Conservation (phyloP, 2,329 filamentous ascomycete genomes). For the Ceratocystis ficicola region DNA sequence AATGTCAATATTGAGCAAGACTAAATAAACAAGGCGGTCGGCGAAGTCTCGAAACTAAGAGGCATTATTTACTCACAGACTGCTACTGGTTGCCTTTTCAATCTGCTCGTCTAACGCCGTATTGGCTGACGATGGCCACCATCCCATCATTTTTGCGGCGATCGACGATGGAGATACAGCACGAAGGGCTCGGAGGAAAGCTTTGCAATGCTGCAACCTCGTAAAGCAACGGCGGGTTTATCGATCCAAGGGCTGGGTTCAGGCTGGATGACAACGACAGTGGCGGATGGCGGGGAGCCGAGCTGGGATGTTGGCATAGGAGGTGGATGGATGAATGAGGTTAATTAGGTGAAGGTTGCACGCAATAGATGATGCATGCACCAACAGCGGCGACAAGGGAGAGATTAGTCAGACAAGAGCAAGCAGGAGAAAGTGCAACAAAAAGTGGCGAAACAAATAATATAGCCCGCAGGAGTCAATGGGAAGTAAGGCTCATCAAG, state of each 20-base stretch:
- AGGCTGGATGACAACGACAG: neutral
- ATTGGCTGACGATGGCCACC: slow-evolving; percentile 88
- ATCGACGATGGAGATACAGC: neutral
- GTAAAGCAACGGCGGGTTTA: neutral
- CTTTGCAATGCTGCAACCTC: neutral
- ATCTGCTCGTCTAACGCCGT: slow-evolving; percentile 94
- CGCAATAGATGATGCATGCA: neutral
- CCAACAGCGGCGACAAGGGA: neutral
- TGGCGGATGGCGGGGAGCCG: neutral
- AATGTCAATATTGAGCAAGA: neutral
- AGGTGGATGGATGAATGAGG: neutral
- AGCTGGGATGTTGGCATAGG: neutral
- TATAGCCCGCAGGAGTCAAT: neutral
- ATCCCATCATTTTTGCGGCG: slow-evolving; percentile 60
- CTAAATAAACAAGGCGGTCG: neutral
- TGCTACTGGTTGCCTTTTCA: slow-evolving; percentile 86
- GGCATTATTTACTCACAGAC: slow-evolving; percentile 51
- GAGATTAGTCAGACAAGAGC: neutral
- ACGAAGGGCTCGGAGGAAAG: neutral
- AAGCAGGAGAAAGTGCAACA: neutral
- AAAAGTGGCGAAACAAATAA: neutral
- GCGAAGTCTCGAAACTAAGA: neutral
- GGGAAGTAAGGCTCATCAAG: neutral
- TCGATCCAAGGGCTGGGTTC: neutral
- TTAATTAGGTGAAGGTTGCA: neutral